These are phyloP conservation scores for Mycena epipterygia DNA, from an alignment of 768 basidiomycete species.

Conservation along the genomic window DNA sequence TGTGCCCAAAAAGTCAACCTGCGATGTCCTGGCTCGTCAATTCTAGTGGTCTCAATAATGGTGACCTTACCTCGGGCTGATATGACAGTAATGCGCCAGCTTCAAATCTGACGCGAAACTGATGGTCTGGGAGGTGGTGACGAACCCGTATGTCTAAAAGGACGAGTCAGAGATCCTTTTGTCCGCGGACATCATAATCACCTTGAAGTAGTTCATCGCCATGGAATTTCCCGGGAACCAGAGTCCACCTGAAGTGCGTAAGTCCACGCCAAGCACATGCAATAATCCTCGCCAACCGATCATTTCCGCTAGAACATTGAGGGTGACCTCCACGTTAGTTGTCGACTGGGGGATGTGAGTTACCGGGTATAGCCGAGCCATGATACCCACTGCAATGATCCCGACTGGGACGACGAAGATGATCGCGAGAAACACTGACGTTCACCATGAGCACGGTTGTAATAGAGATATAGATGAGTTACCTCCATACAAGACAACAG, in stretches of 20 bases:
- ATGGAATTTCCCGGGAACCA: conserved; percentile 49
- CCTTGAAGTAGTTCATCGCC: conserved; percentile 48
- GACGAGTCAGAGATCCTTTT: not conserved
- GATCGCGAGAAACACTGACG: conserved; percentile 27
- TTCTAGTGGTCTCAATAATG: conserved; percentile 43
- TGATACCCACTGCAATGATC: no score
- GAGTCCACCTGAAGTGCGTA: conserved; percentile 19
- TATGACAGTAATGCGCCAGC: no score
- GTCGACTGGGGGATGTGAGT: conserved; percentile 46
- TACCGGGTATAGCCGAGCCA: no score
- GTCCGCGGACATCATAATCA: conserved; percentile 36
- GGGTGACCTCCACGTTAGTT: conserved; percentile 48
- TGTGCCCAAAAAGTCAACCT: no score
- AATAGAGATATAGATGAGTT: conserved; percentile 24
- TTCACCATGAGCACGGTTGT: not conserved
- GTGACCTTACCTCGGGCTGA: conserved; percentile 42
- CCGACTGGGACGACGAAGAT: no score
- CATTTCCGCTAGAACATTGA: conserved; percentile 55
- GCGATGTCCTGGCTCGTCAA: conserved; percentile 52
- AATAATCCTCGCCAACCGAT: conserved; percentile 23
- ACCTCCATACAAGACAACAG: no score
- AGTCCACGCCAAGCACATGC: not conserved
- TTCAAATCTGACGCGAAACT: no score
- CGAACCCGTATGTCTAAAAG: conserved; percentile 46
- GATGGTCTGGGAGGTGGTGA: no score